These are phyloP conservation scores for Neostapfia colusana DNA, from an alignment of 176 grass and related monocot species.

Conservation along the genomic window DNA sequence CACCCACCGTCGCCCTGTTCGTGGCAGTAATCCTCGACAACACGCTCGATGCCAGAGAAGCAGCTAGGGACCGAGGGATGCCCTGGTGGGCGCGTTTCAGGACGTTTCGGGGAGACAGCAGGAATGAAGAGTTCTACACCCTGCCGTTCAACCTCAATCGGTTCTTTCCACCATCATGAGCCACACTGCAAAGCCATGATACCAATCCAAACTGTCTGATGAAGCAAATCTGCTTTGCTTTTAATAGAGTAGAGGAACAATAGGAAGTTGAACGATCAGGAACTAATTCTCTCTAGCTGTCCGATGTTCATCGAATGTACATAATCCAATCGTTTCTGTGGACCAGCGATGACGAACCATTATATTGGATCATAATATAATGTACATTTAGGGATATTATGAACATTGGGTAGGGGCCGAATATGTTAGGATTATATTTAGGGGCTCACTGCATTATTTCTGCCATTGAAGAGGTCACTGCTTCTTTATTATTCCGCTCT, in stretches of 20 bases:
- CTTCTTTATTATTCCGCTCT: too few species aligned
- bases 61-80: constrained; percentile 77
- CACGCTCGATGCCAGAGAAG: constrained; percentile 70
- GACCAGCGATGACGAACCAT: background rate
- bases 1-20: constrained; percentile 74
- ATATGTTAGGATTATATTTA: background rate
- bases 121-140: constrained; percentile 89
- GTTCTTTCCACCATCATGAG: constrained; percentile 74
- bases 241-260: constrained; percentile 11
- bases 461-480: too few species aligned
- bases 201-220: background rate
- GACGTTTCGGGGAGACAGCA: constrained; percentile 77
- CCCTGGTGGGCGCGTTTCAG: constrained; percentile 85
- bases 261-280: background rate
- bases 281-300: background rate
- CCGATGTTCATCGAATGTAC: constrained; percentile 28
- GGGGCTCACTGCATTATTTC: background rate
- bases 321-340: constrained; percentile 29
- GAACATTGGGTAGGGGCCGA: background rate
- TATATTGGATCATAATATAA: constrained; percentile 11
- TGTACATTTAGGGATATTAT: background rate
- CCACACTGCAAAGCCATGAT: background rate
- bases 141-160: constrained; percentile 92
- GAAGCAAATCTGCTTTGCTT: background rate
- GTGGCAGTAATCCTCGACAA: constrained; percentile 83